Evolutionary conservation across 805 yeast genomes (phyloP).

Genomic region (Cyberlindnera euphorbiae): DNA sequence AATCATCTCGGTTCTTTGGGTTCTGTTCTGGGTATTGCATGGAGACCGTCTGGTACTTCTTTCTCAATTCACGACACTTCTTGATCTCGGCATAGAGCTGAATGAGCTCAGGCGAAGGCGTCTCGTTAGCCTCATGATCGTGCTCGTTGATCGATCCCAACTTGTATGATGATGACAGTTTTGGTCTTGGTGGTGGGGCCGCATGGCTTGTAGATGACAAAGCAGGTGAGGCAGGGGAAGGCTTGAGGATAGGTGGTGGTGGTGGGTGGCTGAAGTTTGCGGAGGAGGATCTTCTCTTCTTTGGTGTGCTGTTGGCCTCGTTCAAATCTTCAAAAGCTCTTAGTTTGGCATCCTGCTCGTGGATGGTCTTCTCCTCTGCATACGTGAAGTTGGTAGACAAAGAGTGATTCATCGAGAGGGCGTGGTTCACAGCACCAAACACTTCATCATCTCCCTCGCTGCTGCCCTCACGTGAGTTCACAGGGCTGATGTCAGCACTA

Average conservation of each 20-base stretch:
- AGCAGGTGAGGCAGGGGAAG: conserved; percentile 22
- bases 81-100: conserved; percentile 59
- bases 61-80: conserved; percentile 67
- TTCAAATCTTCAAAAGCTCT: conserved; percentile 44
- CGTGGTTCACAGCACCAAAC: conserved; percentile 21
- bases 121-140: conserved; percentile 48
- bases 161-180: conserved; percentile 29
- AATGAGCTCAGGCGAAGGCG: conserved; percentile 64
- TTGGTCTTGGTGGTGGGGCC: conserved; percentile 34
- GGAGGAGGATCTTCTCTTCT: conserved; percentile 30
- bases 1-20: conserved; percentile 71
- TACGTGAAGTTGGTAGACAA: conserved; percentile 55
- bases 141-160: conserved; percentile 42
- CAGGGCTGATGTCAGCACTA: background rate
- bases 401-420: no score
- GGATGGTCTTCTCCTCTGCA: conserved; percentile 57
- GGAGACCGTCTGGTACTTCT: conserved; percentile 67
- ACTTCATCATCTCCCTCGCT: conserved; percentile 17
- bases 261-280: conserved; percentile 35
- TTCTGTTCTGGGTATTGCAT: conserved; percentile 70
- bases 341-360: conserved; percentile 63
- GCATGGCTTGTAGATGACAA: conserved; percentile 41
- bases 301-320: conserved; percentile 28
- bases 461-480: conserved; percentile 1
- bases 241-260: conserved; percentile 31